Percentiles rank a stretch among this genome's conserved stretches.
Conservation (phyloP, 1,284 basidiomycete species). For the Sporisorium scitamineum region DNA sequence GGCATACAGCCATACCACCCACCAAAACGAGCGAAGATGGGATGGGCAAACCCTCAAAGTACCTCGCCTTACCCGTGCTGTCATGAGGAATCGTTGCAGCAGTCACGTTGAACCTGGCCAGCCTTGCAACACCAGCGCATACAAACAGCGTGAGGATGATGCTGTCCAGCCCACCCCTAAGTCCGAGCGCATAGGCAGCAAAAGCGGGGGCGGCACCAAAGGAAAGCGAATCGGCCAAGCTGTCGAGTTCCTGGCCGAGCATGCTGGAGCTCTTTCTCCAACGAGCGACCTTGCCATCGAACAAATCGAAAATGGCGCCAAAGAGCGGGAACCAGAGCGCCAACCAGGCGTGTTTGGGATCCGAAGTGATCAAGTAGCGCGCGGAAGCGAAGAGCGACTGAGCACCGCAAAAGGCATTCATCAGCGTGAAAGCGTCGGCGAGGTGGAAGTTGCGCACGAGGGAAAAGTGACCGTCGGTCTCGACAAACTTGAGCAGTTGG, state of each 20-base stretch:
- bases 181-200: slow-evolving; percentile 88
- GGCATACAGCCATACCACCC: slow-evolving; percentile 83
- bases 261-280: slow-evolving; percentile 95
- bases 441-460: slow-evolving; percentile 87
- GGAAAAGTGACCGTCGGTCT: slow-evolving; percentile 67
- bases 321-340: slow-evolving; percentile 89
- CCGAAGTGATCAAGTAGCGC: slow-evolving; percentile 84
- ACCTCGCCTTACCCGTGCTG: slow-evolving; percentile 84
- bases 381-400: slow-evolving; percentile 94
- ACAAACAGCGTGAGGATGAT: slow-evolving; percentile 89
- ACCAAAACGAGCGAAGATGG: slow-evolving; percentile 89
- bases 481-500: slow-evolving; percentile 64
- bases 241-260: slow-evolving; percentile 98
- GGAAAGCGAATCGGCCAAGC: slow-evolving; percentile 95
- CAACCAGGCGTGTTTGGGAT: slow-evolving; percentile 74
- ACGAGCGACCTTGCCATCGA: slow-evolving; percentile 97
- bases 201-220: slow-evolving; percentile 97
- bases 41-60: slow-evolving; percentile 98
- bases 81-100: slow-evolving; percentile 94
- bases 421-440: slow-evolving; percentile 98
- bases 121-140: slow-evolving; percentile 92
- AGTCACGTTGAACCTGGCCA: slow-evolving; percentile 98
- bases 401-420: slow-evolving; percentile 98
- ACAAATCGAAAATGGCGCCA: slow-evolving; percentile 97
- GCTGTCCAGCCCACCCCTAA: slow-evolving; percentile 89